A percentile compares a stretch with the other conserved stretches of the same genome.
Evolutionary conservation across 1,284 basidiomycete species (phyloP).

Genomic region (Malassezia brasiliensis): DNA sequence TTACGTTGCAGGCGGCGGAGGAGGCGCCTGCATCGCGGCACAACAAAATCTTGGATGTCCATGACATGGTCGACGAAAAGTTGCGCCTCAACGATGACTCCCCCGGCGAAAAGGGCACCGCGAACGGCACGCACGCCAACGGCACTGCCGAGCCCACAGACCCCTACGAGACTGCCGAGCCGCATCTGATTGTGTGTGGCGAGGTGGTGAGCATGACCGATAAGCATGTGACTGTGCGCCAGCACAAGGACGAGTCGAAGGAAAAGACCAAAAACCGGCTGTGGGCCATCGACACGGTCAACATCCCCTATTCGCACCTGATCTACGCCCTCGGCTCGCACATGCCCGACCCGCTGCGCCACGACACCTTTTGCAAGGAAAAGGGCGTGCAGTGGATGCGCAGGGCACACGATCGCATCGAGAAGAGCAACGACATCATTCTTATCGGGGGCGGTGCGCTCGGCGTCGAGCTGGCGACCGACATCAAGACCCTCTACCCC

Average conservation of each 20-base stretch:
- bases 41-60: neutral
- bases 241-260: constrained; percentile 13
- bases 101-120: neutral
- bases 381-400: constrained; percentile 40
- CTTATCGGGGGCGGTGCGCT: constrained; percentile 46
- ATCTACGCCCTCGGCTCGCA: constrained; percentile 46
- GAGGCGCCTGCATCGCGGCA: neutral
- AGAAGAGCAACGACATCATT: constrained; percentile 33
- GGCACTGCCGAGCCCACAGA: neutral
- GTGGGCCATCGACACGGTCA: constrained; percentile 40
- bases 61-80: neutral
- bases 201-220: constrained; percentile 35
- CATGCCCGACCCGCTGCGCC: constrained; percentile 43
- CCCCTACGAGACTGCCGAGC: constrained; percentile 18
- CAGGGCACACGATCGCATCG: constrained; percentile 30
- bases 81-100: constrained; percentile 1
- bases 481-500: constrained; percentile 34
- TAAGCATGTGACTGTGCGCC: constrained; percentile 31
- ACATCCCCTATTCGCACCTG: constrained; percentile 45
- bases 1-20: neutral
- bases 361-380: constrained; percentile 35
- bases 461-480: constrained; percentile 41
- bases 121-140: neutral
- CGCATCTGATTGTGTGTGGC: constrained; percentile 41
- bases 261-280: constrained; percentile 23